phyloP scores from a whole-genome alignment of 352 stramenopile species.

The Pythium vanterpoolii region DNA sequence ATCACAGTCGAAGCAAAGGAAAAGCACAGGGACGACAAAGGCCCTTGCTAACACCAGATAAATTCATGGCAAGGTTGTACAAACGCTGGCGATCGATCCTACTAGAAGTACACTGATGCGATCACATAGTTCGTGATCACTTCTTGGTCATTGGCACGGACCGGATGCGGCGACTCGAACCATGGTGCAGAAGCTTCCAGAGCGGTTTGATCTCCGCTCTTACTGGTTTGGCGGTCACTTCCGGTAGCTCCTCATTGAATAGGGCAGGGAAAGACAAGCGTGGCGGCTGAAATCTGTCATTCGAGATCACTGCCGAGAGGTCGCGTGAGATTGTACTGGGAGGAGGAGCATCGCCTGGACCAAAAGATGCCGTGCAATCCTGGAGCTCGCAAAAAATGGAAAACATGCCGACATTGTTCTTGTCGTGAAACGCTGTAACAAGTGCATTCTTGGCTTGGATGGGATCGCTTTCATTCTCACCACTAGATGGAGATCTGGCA shows the following conservation, averaged over 20 bases:
- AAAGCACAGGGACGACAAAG: neutral
- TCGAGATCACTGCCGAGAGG: neutral
- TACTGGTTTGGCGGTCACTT: neutral
- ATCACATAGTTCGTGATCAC: neutral
- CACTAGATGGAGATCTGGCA: conserved; percentile 6
- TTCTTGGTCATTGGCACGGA: conserved; percentile 15
- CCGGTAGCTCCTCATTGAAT: neutral
- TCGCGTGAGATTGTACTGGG: neutral
- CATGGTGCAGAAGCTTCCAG: conserved; percentile 21
- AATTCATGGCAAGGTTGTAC: no score
- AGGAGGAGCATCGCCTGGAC: no score
- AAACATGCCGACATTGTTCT: conserved; percentile 23
- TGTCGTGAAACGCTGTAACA: conserved; percentile 30
- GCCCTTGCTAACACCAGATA: neutral
- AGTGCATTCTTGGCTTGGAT: conserved; percentile 28
- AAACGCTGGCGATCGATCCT: no score
- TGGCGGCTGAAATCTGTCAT: neutral
- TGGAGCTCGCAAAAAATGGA: conserved; percentile 10
- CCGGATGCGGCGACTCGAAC: conserved; percentile 18
- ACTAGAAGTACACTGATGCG: no score
- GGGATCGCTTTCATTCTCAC: conserved; percentile 12
- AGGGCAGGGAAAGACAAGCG: neutral
- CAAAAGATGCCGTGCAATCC: conserved; percentile 12
- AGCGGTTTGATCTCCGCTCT: conserved; percentile 15
- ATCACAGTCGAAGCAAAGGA: conserved; percentile 1